Evolutionary conservation across 345 rosid genomes (phyloP).

Genomic region (Crucihimalaya himalaica): DNA sequence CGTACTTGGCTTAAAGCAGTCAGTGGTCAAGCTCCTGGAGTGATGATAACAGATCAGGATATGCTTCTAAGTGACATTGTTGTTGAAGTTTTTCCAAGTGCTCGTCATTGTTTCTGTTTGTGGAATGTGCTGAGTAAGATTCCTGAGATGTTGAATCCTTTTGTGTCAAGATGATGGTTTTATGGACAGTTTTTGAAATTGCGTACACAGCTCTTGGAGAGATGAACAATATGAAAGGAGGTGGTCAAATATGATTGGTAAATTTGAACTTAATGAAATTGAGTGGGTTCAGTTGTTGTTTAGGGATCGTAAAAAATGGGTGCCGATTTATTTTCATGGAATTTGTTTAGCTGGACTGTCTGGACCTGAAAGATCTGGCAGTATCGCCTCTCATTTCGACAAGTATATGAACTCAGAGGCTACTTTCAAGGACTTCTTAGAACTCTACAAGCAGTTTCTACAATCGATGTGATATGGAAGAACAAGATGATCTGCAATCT

Average conservation of each 20-base stretch:
- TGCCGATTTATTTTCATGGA: constrained; percentile 44
- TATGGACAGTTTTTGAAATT: constrained; percentile 44
- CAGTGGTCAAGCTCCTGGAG: constrained; percentile 42
- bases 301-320: constrained; percentile 56
- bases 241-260: constrained; percentile 49
- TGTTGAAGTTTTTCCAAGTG: constrained; percentile 45
- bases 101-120: constrained; percentile 46
- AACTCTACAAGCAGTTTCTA: constrained; percentile 42
- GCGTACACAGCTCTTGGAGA: constrained; percentile 51
- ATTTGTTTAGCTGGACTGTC: constrained; percentile 42
- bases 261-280: constrained; percentile 47
- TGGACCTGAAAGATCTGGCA: constrained; percentile 33
- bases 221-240: constrained; percentile 46
- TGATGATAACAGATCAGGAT: constrained; percentile 52
- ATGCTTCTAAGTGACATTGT: constrained; percentile 40
- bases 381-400: constrained; percentile 35
- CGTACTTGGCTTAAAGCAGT: constrained; percentile 54
- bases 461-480: constrained; percentile 49
- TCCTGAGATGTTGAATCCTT: constrained; percentile 45
- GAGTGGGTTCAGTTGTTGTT: constrained; percentile 50
- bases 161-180: constrained; percentile 44
- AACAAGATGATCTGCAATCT: constrained; percentile 47
- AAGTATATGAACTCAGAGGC: constrained; percentile 35
- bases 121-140: constrained; percentile 44
- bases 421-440: constrained; percentile 48